Base-by-base conservation (phyloP, 2,329 filamentous ascomycete species). In the Trichothecium roseum region DNA sequence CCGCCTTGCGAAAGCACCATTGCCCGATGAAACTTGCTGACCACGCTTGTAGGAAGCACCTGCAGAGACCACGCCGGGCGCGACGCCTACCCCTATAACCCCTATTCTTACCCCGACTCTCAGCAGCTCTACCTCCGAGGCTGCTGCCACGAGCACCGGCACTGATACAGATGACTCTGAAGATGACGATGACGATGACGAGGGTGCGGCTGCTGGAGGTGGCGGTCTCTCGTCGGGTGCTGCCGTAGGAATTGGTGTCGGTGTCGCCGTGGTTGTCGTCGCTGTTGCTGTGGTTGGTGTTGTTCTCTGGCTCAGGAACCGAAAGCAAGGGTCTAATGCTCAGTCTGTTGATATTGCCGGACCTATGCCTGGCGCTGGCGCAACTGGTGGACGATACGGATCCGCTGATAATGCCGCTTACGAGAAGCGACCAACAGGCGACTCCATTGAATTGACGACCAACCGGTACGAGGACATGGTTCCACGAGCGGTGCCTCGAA, bases 381-480 rank as follows among this genome's bases (percentile, higher is more conserved):
- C 48, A 15, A 45, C 48, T 15, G 10, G 20, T 24, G 20, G 20
- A 24, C 20, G 6, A 10, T 64, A 60, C 37, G 54, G 57, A 22
- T 50, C 44, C 7, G 48, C 55, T 15, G 58, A 59, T 18, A 49
- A 56, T 39, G 47, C 48, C 35, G 54, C 54, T n/a, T 52, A 55
- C 30, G 53, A 58, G 38, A 60, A 64, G 37, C 52, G 57, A 30
- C 20, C 20, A 6, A 55, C 55, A 9, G 52, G 56, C 32, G 49
- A 54, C 13, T 67, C 69, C 32, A 57, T 74, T 30, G 69, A 75
- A 43, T 56, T 66, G 47, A 64, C 65, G 40, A 63, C 68, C 4
- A 62, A 66, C 40, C 62, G 69, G 29, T 76, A 76, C 42, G 72
- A 76, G 50, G 72, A 76, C 42, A 70, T 74, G 69, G 46, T 69